These are phyloP conservation scores for Crithidia sp. DNA, from an alignment of 208 protist species.

Conservation along the genomic window DNA sequence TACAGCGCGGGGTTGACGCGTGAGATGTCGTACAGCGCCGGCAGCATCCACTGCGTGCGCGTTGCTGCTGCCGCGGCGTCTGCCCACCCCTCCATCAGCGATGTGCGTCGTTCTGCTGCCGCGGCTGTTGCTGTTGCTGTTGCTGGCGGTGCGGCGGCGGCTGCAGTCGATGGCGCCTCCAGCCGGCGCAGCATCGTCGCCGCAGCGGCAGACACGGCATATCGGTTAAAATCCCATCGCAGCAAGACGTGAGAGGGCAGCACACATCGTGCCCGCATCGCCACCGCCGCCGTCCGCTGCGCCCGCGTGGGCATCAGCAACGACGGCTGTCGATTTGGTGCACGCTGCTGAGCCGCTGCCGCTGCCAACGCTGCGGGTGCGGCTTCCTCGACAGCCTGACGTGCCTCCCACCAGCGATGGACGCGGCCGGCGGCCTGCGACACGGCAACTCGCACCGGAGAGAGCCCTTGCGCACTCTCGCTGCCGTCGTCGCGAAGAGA, in stretches of 20 bases:
- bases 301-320: too few relatives aligned
- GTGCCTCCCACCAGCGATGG: constrained; percentile 15
- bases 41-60: neutral
- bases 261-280: neutral
- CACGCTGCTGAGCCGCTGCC: too few relatives aligned
- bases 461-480: neutral
- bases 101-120: neutral
- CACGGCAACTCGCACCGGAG: neutral
- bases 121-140: neutral
- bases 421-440: constrained; percentile 2
- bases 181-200: constrained; percentile 7
- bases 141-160: neutral
- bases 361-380: too few relatives aligned
- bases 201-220: constrained; percentile 17
- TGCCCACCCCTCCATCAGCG: neutral
- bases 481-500: neutral
- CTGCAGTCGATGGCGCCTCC: neutral
- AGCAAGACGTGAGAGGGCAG: constrained; percentile 24
- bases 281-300: too few relatives aligned
- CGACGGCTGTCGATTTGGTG: too few relatives aligned
- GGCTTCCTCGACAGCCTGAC: neutral
- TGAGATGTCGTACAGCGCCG: constrained; percentile 25
- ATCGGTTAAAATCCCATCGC: constrained; percentile 28
- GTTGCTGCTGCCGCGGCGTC: neutral
- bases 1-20: constrained; percentile 27